Percentiles rank a stretch among this genome's conserved stretches.
Conservation (phyloP, 2,329 filamentous ascomycete genomes). For the Claviceps pazoutovae region DNA sequence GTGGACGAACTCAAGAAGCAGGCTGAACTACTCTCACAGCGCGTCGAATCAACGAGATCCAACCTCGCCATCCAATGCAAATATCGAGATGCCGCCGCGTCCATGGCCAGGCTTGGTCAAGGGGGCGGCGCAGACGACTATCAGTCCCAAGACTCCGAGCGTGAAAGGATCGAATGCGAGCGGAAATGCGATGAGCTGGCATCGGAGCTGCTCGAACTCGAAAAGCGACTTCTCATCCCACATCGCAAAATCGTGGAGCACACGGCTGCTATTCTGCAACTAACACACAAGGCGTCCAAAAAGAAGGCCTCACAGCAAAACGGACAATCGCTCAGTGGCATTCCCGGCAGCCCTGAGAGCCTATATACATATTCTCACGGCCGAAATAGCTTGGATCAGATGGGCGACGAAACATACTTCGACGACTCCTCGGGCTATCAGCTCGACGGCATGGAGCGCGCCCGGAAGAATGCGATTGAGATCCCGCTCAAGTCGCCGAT, state of each 20-base stretch:
- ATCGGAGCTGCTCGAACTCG: conserved; percentile 63
- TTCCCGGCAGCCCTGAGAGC: conserved; percentile 65
- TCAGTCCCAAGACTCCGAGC: conserved; percentile 47
- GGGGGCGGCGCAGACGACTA: conserved; percentile 29
- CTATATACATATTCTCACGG: conserved; percentile 55
- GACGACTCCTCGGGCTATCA: conserved; percentile 65
- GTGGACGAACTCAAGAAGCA: conserved; percentile 87
- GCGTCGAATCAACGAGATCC: conserved; percentile 68
- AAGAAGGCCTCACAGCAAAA: conserved; percentile 32
- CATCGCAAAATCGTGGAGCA: conserved; percentile 72
- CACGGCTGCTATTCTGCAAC: conserved; percentile 80
- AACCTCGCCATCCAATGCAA: conserved; percentile 86
- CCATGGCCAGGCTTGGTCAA: conserved; percentile 57
- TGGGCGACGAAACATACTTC: conserved; percentile 48
- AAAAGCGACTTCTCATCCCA: conserved; percentile 61
- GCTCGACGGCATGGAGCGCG: conserved; percentile 46
- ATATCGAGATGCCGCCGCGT: conserved; percentile 82
- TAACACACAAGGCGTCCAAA: conserved; percentile 70
- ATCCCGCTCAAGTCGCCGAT: conserved; percentile 45
- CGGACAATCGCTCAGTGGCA: conserved; percentile 34
- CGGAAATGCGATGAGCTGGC: conserved; percentile 77
- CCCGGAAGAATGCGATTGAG: conserved; percentile 33
- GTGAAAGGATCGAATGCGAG: conserved; percentile 60
- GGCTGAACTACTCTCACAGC: conserved; percentile 53
- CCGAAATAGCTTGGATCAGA: conserved; percentile 41